These are phyloP conservation scores for Colletotrichum sp. DNA, from an alignment of 2,329 filamentous ascomycete genomes.

Conservation along the genomic window DNA sequence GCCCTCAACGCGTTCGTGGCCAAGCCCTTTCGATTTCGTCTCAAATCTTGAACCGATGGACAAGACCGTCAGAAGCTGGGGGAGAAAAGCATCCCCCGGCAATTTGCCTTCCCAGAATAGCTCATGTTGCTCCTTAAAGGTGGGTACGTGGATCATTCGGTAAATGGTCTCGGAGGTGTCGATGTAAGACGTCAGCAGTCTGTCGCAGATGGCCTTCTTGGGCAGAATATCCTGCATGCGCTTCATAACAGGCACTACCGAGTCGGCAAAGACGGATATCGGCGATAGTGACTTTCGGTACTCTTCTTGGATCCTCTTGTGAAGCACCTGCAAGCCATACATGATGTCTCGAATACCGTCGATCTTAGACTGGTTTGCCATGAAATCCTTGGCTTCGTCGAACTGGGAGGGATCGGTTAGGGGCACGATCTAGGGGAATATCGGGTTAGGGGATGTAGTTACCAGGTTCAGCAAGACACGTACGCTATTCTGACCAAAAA, in stretches of 20 bases:
- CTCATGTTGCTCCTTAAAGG: constrained; percentile 56
- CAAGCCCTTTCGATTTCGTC: constrained; percentile 54
- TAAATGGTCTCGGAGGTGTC: constrained; percentile 58
- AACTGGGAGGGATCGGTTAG: constrained; percentile 43
- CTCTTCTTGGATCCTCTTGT: constrained; percentile 53
- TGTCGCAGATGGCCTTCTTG: constrained; percentile 55
- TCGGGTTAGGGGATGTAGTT: constrained; percentile 27
- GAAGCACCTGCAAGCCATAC: constrained; percentile 49
- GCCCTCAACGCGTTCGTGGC: constrained; percentile 56
- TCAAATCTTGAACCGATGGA: constrained; percentile 60
- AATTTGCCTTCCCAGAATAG: constrained; percentile 55
- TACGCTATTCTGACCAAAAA: constrained; percentile 59
- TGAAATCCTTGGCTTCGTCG: constrained; percentile 57
- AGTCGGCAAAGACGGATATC: constrained; percentile 62
- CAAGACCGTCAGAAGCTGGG: constrained; percentile 57
- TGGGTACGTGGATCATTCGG: constrained; percentile 57
- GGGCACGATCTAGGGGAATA: not conserved
- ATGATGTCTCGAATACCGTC: constrained; percentile 48
- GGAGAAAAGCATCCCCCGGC: constrained; percentile 56
- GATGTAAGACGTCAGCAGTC: constrained; percentile 54
- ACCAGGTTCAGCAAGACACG: constrained; percentile 61
- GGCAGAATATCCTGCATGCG: constrained; percentile 64
- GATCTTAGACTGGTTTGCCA: constrained; percentile 46
- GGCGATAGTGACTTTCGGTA: constrained; percentile 52
- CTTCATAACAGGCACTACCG: constrained; percentile 62